phyloP scores from a whole-genome alignment of 371 early-diverging fungal genomes.

The Choanephora cucurbitarum region DNA sequence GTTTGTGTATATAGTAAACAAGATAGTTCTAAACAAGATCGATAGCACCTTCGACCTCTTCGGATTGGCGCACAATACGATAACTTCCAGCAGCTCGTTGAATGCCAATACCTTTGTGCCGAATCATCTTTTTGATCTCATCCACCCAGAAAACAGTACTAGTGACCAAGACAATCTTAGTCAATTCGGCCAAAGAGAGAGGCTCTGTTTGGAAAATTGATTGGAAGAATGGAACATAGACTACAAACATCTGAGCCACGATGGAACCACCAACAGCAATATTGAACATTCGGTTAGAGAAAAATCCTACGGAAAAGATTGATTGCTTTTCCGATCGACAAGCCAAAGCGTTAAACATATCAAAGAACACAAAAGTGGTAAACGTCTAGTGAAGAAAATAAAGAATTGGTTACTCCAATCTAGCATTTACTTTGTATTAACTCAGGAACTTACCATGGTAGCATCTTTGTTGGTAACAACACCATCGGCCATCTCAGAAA shows the following conservation, averaged over 20 bases:
- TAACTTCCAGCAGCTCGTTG: constrained; percentile 14
- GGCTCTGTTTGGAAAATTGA: constrained; percentile 91
- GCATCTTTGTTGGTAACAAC: constrained; percentile 78
- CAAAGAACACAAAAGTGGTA: constrained; percentile 94
- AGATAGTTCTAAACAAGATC: constrained; percentile 21
- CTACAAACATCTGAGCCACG: constrained; percentile 83
- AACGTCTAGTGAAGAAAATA: constrained; percentile 85
- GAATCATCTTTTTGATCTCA: constrained; percentile 48
- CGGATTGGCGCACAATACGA: constrained; percentile 21
- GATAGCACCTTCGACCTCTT: constrained; percentile 26
- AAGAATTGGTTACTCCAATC: neutral
- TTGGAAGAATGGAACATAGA: constrained; percentile 91
- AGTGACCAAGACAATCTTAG: constrained; percentile 65
- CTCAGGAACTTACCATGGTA: constrained; percentile 76
- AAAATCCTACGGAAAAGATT: constrained; percentile 76
- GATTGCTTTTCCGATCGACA: constrained; percentile 90
- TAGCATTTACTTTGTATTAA: too few relatives aligned
- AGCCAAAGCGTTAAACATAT: constrained; percentile 92
- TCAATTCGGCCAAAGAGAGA: constrained; percentile 69
- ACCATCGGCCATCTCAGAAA: constrained; percentile 78
- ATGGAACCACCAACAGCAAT: constrained; percentile 81
- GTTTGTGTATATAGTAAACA: neutral
- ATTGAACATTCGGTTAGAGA: constrained; percentile 88
- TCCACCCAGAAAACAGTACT: constrained; percentile 81
- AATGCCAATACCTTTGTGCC: constrained; percentile 17